Base-by-base conservation (phyloP, 2,329 filamentous ascomycete species). In the Aspergillus bombycis region DNA sequence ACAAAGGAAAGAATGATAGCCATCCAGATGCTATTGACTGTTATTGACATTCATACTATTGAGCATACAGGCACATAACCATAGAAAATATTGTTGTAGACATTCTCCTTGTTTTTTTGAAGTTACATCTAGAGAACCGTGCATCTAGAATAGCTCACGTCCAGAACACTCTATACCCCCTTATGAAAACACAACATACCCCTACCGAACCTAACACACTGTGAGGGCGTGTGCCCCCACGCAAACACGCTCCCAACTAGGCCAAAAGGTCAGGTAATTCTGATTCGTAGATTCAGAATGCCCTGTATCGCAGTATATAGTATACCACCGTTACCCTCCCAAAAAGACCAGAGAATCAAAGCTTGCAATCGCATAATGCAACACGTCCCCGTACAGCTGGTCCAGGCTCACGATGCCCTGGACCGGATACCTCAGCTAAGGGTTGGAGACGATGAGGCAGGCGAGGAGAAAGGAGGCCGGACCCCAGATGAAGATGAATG, bases 311-410 rank as follows among this genome's bases (percentile, higher is more conserved):
- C n/a, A n/a, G n/a, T n/a, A n/a, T n/a, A n/a, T n/a, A n/a, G n/a
- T n/a, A n/a, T n/a, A n/a, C n/a, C n/a, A n/a, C n/a, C n/a, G n/a
- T n/a, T n/a, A n/a, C n/a, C n/a, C n/a, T n/a, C n/a, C n/a, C n/a
- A n/a, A n/a, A n/a, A 82, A 75, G 58, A 67, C 56, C 1, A 60
- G 9, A 10, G 38, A 36, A n/a, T 60, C 62, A 82, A 87, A 86
- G 69, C 83, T 72, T 70, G 82, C 82, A 0, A 85, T 88, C 1
- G 82, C 83, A 68, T 86, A 88, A 75, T 88, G 88, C 28, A 88
- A 77, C 4, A 85, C 76, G 68, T 87, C 85, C 34, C 86, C 85
- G 72, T 88, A 88, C 61, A 88, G 76, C 68, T 88, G 86, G 16
- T 85, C 86, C 5, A 38, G 14, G 34, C 14, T 16, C 14, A 34